phyloP scores from a whole-genome alignment of 2,329 filamentous ascomycete genomes.

The Incumbomyces lentus region DNA sequence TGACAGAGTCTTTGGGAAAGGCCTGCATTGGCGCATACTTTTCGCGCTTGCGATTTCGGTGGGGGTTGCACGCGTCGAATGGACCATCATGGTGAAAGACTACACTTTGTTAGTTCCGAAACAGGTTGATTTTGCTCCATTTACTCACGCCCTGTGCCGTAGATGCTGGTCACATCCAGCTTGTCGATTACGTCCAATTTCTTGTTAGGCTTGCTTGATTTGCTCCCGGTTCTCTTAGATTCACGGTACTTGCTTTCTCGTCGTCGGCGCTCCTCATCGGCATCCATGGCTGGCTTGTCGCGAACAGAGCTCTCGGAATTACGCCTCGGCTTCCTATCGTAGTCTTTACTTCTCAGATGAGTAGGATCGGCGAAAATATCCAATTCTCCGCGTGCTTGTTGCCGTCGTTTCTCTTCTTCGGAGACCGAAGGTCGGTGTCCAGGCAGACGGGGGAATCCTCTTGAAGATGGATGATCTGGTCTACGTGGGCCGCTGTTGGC shows the following conservation, averaged over 20 bases:
- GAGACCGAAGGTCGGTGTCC: slow-evolving; percentile 27
- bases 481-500: slow-evolving; percentile 44
- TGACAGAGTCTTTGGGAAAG: slow-evolving; percentile 83
- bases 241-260: slow-evolving; percentile 39
- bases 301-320: slow-evolving; percentile 56
- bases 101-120: slow-evolving; percentile 28
- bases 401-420: slow-evolving; percentile 22
- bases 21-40: slow-evolving; percentile 88
- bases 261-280: slow-evolving; percentile 41
- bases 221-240: slow-evolving; percentile 28
- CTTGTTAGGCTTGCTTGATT: slow-evolving; percentile 29
- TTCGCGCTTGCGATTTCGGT: slow-evolving; percentile 77
- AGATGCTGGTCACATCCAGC: slow-evolving; percentile 90
- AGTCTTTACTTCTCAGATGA: slow-evolving; percentile 26
- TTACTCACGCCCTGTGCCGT: slow-evolving; percentile 74
- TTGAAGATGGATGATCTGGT: slow-evolving; percentile 23
- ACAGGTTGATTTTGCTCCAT: not conserved
- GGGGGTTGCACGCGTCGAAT: slow-evolving; percentile 90
- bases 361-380: slow-evolving; percentile 41
- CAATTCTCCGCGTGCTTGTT: slow-evolving; percentile 25
- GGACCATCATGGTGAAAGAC: slow-evolving; percentile 97
- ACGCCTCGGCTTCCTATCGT: slow-evolving; percentile 41
- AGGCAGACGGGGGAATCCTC: slow-evolving; percentile 12
- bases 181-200: slow-evolving; percentile 86
- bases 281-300: slow-evolving; percentile 38